Percentiles rank a stretch among this genome's conserved stretches.
Evolutionary conservation across 1,284 basidiomycete species (phyloP).

Genomic region (Earliella scabrosa): DNA sequence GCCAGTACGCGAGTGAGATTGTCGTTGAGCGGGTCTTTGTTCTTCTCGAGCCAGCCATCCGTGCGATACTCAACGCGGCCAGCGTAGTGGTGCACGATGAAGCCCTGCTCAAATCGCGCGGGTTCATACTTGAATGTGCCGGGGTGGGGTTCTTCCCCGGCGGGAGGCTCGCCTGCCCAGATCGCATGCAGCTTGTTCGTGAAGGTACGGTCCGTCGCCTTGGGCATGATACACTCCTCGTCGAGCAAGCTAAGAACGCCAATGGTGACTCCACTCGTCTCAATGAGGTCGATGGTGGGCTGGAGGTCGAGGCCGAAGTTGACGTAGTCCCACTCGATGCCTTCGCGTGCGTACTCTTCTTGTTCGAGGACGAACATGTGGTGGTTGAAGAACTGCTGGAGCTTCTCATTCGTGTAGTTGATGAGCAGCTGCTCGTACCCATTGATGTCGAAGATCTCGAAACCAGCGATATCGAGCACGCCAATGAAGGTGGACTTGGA

Average conservation of each 20-base stretch:
- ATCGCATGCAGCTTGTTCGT: constrained; percentile 88
- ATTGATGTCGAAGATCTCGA: constrained; percentile 94
- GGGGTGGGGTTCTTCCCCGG: constrained; percentile 64
- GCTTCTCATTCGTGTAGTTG: constrained; percentile 98
- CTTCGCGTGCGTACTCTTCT: constrained; percentile 97
- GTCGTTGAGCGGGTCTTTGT: constrained; percentile 98
- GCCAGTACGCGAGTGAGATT: constrained; percentile 92
- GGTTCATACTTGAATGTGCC: constrained; percentile 87
- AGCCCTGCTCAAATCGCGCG: constrained; percentile 91
- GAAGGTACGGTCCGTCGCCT: constrained; percentile 94
- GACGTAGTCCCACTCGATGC: constrained; percentile 98
- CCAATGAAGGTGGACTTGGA: constrained; percentile 97
- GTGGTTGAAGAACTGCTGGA: constrained; percentile 98
- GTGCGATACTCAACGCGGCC: constrained; percentile 97
- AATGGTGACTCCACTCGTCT: constrained; percentile 73
- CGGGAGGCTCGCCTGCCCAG: constrained; percentile 58
- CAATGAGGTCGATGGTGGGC: constrained; percentile 98
- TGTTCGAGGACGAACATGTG: constrained; percentile 99
- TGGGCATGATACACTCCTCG: constrained; percentile 99
- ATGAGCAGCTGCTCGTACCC: constrained; percentile 98
- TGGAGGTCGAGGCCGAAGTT: constrained; percentile 98
- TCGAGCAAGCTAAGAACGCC: constrained; percentile 95
- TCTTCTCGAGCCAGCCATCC: constrained; percentile 98
- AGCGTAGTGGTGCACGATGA: constrained; percentile 96
- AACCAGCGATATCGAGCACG: constrained; percentile 98